Percentiles rank a stretch among this genome's conserved stretches.
Conservation (phyloP, 805 yeast species). For the Sugiyamaella qingdaonensis region DNA sequence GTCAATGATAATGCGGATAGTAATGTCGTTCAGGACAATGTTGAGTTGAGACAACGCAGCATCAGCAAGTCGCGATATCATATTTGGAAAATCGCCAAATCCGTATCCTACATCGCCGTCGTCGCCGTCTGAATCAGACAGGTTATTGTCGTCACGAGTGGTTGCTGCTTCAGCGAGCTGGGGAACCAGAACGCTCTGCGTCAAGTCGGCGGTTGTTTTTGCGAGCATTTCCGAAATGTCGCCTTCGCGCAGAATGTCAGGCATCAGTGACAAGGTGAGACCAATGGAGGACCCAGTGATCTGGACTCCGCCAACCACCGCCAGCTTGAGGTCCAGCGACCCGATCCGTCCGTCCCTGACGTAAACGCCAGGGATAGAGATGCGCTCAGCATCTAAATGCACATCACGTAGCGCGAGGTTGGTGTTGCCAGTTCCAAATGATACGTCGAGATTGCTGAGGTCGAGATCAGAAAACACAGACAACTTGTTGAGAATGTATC, state of each 20-base stretch:
- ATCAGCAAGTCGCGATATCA: slow-evolving; percentile 36
- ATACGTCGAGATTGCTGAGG: slow-evolving; percentile 74
- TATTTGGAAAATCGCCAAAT: slow-evolving; percentile 28
- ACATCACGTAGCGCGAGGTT: slow-evolving; percentile 47
- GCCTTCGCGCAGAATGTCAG: slow-evolving; percentile 20
- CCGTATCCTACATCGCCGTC: slow-evolving; percentile 27
- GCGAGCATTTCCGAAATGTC: slow-evolving; percentile 49
- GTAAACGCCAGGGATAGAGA: slow-evolving; percentile 59
- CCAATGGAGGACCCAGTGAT: slow-evolving; percentile 55
- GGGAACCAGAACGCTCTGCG: slow-evolving; percentile 46
- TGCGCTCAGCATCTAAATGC: slow-evolving; percentile 65
- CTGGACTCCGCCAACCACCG: slow-evolving; percentile 66
- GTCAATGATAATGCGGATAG: slow-evolving; percentile 19
- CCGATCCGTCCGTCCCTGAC: slow-evolving; percentile 59
- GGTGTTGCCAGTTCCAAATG: slow-evolving; percentile 52
- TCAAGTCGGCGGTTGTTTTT: slow-evolving; percentile 71
- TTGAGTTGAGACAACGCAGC: slow-evolving; percentile 33
- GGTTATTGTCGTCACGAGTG: background rate
- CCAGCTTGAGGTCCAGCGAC: slow-evolving; percentile 52
- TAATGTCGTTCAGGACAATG: slow-evolving; percentile 19
- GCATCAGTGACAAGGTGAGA: slow-evolving; percentile 41
- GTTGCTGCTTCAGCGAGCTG: slow-evolving; percentile 11
- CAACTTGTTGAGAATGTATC: slow-evolving; percentile 75
- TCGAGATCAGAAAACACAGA: slow-evolving; percentile 79
- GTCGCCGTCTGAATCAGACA: slow-evolving; percentile 7